Base-by-base conservation (phyloP, 352 stramenopile genomes). In the Globisporangium splendens region DNA sequence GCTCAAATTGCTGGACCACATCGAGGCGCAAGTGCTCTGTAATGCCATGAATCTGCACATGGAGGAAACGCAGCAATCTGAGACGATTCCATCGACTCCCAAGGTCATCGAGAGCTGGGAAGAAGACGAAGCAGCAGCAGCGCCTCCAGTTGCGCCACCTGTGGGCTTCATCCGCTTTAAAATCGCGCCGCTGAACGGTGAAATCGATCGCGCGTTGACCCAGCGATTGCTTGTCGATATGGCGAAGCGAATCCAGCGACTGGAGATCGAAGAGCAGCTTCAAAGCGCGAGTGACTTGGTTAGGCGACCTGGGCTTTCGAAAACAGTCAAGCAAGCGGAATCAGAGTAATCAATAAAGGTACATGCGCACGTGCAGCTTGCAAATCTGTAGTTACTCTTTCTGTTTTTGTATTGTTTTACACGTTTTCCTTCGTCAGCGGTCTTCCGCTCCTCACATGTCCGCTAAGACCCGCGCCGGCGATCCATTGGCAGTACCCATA, bases 21-120 rank as follows among this genome's bases (percentile, higher is more conserved):
- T 63, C 13, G 47, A 66, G n/a, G 68, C 66, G 31, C 54, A 62
- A 8, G 42, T 31, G 14, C 46, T 91, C 8, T 88, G 78, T n/a
- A 28, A 54, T 1, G 69, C 61, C 8, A 58, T 88, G 54, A 79
- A 84, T 46, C 55, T 89, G 18, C 69, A 84, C 50, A 63, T 72
- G 38, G 5, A 24, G 31, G 35, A 22, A 46, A 17, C 8, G 28
- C 59, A 54, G 17, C 42, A n/a, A 14, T 50, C 10, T 18, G 28
- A 35, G 2, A 49, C 10, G 8, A 53, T 12, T 39, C 49, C 31
- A 38, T 57, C 22, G 31, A 48, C 21, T 57, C 50, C 11, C 17
- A 61, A 20, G 21, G 46, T 46, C 41, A 17, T 18, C 28, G 49
- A 68, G 3, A 66, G 54, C 42, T 67, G 61, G 61, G 61, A 68